Evolutionary conservation across 208 protist species (phyloP), one percentile per base, ranked within the genome.

Genomic region (Phytomonas francai): DNA sequence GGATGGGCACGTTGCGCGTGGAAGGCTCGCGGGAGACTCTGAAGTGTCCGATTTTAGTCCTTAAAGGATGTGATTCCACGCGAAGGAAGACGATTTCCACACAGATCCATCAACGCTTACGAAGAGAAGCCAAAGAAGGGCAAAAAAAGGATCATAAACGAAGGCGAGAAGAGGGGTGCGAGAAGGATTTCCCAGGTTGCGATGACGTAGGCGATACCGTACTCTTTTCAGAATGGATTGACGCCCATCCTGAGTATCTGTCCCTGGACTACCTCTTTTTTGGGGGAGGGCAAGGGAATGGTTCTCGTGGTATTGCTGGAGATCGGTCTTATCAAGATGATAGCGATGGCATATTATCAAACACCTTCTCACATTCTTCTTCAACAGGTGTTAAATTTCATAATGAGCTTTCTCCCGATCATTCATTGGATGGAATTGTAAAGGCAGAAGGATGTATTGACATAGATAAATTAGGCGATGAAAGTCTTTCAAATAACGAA

Each of bases 1-100:
- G 78, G 45, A 88, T 92, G 63, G 84, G 80, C 54, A 85, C 79
- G 11, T 68, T 88, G 30, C 71, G 67, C 14, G 76, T 92, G 1
- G 65, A 77, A n/a, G 87, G 87, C 33, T 77, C 70, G 28, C 67
- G 67, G n/a, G 77, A 71, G 8, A 70, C n/a, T 29, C 66, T 73
- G 42, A 71, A 71, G 45, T 70, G 78, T 28, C 82, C 85, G 14
- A 68, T 80, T 65, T 72, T 91, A 16, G 82, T 91, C 4, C 58
- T 88, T 60, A 63, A 68, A 29, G 62, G 63, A 33, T 74, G 72
- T 65, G 67, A 63, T 16, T 28, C 68, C 0, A 59, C 39, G 9
- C 63, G 71, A 30, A 59, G 65, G 49, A 42, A 36, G 33, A 28
- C 45, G 42, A 58, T 72, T 33, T 61, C 62, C 1, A 54, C 66